A percentile compares a stretch with the other conserved stretches of the same genome.
Evolutionary conservation across 2,329 filamentous ascomycete genomes (phyloP).

Genomic region (Claviceps digitariae): DNA sequence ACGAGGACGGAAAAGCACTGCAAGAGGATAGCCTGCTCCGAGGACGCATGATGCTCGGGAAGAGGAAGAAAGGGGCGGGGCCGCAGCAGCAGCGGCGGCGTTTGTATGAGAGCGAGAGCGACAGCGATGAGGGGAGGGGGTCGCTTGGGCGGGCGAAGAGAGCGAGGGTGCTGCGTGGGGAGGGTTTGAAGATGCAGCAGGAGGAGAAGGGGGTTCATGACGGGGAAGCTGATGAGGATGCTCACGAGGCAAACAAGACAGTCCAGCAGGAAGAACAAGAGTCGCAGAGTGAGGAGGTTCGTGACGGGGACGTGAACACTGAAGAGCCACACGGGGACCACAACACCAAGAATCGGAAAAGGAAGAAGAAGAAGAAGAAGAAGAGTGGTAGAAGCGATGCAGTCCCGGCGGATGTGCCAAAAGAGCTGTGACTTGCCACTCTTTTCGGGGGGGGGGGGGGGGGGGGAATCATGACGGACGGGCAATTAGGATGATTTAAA

Average conservation of each 20-base stretch:
- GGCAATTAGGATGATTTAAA: no score
- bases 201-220: not conserved
- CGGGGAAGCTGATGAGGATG: no score
- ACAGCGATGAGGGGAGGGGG: conserved; percentile 23
- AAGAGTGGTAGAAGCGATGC: not conserved
- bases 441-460: no score
- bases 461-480: no score
- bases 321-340: not conserved
- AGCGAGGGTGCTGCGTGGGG: not conserved
- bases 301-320: no score
- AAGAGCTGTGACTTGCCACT: no score
- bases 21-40: not conserved
- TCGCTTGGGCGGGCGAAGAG: conserved; percentile 18
- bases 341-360: not conserved
- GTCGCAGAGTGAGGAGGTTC: no score
- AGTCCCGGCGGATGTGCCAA: no score
- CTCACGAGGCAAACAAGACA: not conserved
- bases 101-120: conserved; percentile 19
- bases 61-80: conserved; percentile 6
- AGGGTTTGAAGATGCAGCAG: not conserved
- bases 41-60: conserved; percentile 7
- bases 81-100: conserved; percentile 4
- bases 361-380: not conserved
- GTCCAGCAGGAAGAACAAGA: not conserved
- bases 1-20: conserved; percentile 14